Evolutionary conservation across 1,284 basidiomycete genomes (phyloP), one percentile per base, ranked within the genome.

Genomic region (Bjerkandera adusta): DNA sequence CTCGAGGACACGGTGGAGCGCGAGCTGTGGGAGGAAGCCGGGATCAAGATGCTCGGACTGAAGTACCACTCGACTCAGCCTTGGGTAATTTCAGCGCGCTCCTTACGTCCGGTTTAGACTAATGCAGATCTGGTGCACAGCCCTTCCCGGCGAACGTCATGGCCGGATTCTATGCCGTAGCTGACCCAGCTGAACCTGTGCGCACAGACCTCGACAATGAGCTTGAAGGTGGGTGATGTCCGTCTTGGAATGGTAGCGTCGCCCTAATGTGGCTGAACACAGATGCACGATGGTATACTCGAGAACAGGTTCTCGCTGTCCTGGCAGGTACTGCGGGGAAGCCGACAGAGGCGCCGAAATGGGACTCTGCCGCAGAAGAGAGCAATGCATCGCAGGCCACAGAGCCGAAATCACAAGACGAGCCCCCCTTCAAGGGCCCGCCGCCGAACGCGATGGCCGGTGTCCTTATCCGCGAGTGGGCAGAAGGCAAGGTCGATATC

Each of bases 11-110:
- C 94, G 0, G 94, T 98, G 16, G 76, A 83, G 49, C 78, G 96
- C 25, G 96, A 98, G 67, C 88, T 97, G 58, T 89, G 92, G 79
- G 96, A 99, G 66, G 96, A 98, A 67, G 89, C 92, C 0, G 96
- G 96, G 3, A 79, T 98, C 15, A 79, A 77, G 36, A 89, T 94
- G 5, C 87, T 85, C 68, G 77, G 91, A 50, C 82, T 97, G 8
- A 75, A 77, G 53, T 99, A 98, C 68, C 93, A 92, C 66, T 91
- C 89, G 36, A 81, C 75, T 34, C 89, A 92, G 60, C 89, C 89
- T 39, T 92, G 89, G 89, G 85, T 88, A 57, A 48, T 73, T 57
- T 25, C n/a, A n/a, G n/a, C n/a, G n/a, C n/a, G n/a, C n/a, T n/a
- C n/a, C n/a, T n/a, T n/a, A n/a, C n/a, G n/a, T n/a, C n/a, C n/a